These are phyloP conservation scores for Lotmaria passim DNA, from an alignment of 208 protist genomes.

Conservation along the genomic window DNA sequence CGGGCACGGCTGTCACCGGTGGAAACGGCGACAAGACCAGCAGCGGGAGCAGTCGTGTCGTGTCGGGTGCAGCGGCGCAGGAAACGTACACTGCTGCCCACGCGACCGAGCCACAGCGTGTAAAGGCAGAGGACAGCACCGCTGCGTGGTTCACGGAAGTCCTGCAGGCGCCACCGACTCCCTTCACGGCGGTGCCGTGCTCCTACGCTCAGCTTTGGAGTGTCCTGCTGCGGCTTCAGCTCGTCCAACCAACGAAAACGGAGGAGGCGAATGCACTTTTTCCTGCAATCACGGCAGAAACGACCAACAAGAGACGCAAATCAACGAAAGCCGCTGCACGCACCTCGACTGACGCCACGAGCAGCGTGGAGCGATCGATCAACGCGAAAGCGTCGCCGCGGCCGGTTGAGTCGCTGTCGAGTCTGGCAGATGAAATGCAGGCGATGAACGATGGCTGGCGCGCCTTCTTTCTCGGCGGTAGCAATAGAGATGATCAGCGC, in stretches of 20 bases:
- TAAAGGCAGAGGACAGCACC: not conserved
- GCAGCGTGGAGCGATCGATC: not conserved
- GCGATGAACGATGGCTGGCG: conserved; percentile 5
- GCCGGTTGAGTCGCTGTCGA: not conserved
- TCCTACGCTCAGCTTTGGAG: conserved; percentile 19
- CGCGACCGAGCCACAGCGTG: no score
- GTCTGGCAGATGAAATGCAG: conserved; percentile 5
- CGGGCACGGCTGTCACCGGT: no score
- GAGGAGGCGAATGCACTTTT: not conserved
- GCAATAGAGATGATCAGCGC: no score
- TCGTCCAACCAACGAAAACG: not conserved
- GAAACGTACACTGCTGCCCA: no score
- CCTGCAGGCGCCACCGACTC: not conserved
- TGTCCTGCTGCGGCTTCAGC: conserved; percentile 1
- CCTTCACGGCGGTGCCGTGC: conserved; percentile 2
- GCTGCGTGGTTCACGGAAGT: not conserved
- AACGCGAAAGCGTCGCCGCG: not conserved
- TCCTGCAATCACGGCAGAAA: not conserved
- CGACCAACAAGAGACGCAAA: not conserved
- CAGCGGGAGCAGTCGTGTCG: no score
- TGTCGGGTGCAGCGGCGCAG: no score
- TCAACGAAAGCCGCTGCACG: not conserved
- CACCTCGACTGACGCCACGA: not conserved
- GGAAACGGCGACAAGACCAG: no score
- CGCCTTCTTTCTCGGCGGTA: not conserved